phyloP scores from a whole-genome alignment of 306 rosid genomes.

The Acacia crassicarpa region DNA sequence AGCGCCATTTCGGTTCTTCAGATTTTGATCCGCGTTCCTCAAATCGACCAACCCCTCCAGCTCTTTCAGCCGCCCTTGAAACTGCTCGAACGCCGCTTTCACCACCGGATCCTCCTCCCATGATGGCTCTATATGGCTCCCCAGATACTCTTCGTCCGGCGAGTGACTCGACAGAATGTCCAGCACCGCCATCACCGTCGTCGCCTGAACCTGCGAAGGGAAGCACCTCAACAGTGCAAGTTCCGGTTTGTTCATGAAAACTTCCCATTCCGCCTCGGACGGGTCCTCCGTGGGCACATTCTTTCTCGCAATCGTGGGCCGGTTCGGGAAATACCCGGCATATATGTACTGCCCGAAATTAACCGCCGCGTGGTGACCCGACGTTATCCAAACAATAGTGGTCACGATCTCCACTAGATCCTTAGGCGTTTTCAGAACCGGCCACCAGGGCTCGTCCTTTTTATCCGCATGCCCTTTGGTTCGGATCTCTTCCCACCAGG shows the following conservation, averaged over 20 bases:
- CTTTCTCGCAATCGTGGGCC: slow-evolving; percentile 38
- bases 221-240: slow-evolving; percentile 31
- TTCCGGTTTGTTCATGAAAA: slow-evolving; percentile 40
- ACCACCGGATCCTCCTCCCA: slow-evolving; percentile 48
- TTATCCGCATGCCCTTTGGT: slow-evolving; percentile 46
- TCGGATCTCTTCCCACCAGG: slow-evolving; percentile 75
- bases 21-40: slow-evolving; percentile 25
- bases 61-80: slow-evolving; percentile 39
- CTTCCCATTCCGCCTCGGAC: slow-evolving; percentile 26
- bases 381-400: slow-evolving; percentile 46
- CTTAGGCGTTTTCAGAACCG: slow-evolving; percentile 34
- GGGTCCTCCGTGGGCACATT: slow-evolving; percentile 49
- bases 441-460: slow-evolving; percentile 65
- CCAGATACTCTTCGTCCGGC: slow-evolving; percentile 53
- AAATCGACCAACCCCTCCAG: slow-evolving; percentile 41
- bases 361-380: slow-evolving; percentile 64
- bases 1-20: slow-evolving; percentile 48
- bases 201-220: slow-evolving; percentile 51
- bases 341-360: slow-evolving; percentile 61
- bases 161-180: slow-evolving; percentile 52
- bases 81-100: slow-evolving; percentile 40
- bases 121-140: slow-evolving; percentile 34
- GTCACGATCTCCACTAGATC: slow-evolving; percentile 39
- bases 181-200: slow-evolving; percentile 39
- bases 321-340: slow-evolving; percentile 51